Evolutionary conservation across 2,329 filamentous ascomycete species (phyloP), one percentile per base, ranked within the genome.

Genomic region (Fusarium denticulatum): DNA sequence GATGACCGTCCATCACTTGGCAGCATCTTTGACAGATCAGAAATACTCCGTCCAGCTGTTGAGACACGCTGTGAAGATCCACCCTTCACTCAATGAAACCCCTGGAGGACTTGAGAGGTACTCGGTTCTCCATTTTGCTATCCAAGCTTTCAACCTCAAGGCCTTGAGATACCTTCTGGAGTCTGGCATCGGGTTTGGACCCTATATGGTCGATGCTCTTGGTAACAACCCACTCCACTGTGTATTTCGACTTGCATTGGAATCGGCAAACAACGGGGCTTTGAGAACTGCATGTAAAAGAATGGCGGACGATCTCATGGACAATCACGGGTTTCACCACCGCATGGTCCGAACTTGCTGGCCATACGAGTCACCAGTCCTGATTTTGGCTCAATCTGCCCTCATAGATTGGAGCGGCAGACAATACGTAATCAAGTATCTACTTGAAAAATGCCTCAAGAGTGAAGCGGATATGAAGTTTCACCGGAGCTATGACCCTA

Each of bases 41-140:
- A 28, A 16, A 39, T 22, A 60, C n/a, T 47, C 42, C 12, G 10
- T 47, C 26, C 4, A 13, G 9, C 43, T 45, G 10, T n/a, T 60
- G 28, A 24, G 15, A 15, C 22, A n/a, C 11, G 60, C 60, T 11
- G 12, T 32, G 18, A 6, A 20, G 20, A 24, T 3, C 3, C 39
- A 36, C 36, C 36, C 36, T 24, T 20, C 18, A 13, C 14, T 11
- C 5, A 26, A 40, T 18, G 60, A 63, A 16, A 10, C 16, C n/a
- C 42, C 53, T 15, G 60, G 42, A 15, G 55, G 60, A 20, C 14
- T 20, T 28, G 37, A 39, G 13, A 40, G n/a, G n/a, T 36, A 22
- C 20, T 68, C 66, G 8, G 42, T 69, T 24, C 26, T 63, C 13
- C 64, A 68, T 22, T 24, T 68, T 39, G 66, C 66, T 6, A 34